Conservation (phyloP, 2,329 filamentous ascomycete genomes). For the Tolypocladium endophyticum region DNA sequence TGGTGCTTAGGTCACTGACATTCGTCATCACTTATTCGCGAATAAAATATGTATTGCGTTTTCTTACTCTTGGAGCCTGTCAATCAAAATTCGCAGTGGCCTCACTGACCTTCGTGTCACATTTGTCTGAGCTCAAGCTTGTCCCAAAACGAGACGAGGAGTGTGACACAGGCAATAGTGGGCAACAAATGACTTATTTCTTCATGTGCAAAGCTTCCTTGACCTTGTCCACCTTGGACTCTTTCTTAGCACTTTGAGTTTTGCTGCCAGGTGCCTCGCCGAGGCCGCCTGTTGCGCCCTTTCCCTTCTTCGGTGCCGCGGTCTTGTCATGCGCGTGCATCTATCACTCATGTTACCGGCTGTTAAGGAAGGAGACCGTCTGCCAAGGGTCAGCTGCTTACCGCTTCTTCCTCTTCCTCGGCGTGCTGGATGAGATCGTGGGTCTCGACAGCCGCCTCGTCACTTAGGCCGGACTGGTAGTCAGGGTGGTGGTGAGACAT, state of each 20-base stretch:
- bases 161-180: neutral
- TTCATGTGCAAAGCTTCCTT: constrained; percentile 15
- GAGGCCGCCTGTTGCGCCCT: neutral
- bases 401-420: constrained; percentile 10
- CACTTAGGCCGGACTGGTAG: constrained; percentile 10
- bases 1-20: too few species aligned
- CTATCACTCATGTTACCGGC: neutral
- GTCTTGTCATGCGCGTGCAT: constrained; percentile 1
- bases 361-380: neutral
- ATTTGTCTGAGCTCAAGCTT: neutral
- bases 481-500: neutral
- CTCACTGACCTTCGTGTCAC: neutral
- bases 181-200: constrained; percentile 4
- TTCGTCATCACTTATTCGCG: too few species aligned
- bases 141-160: neutral
- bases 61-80: neutral
- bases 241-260: neutral
- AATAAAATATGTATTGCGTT: too few species aligned
- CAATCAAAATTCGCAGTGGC: too few species aligned
- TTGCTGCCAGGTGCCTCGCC: neutral
- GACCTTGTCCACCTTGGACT: constrained; percentile 14
- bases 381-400: neutral
- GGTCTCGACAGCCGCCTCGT: constrained; percentile 19
- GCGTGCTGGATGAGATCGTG: constrained; percentile 24
- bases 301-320: neutral